Evolutionary conservation across 371 early-diverging fungal genomes (phyloP).

Genomic region (Umbelopsis sp.): DNA sequence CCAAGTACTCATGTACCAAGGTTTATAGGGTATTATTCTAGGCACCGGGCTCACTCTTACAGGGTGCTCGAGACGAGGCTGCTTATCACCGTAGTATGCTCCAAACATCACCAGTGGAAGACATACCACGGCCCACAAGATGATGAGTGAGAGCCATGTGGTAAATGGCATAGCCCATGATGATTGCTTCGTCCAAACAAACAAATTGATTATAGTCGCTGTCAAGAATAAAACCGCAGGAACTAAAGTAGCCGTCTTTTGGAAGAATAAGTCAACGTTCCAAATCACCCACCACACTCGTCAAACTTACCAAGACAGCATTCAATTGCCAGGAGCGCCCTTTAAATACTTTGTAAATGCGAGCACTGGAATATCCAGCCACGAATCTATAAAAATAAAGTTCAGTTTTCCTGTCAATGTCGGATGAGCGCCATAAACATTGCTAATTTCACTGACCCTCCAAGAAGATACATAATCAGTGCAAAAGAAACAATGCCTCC

Average conservation of each 20-base stretch:
- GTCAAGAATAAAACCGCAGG: conserved; percentile 29
- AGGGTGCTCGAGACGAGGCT: conserved; percentile 46
- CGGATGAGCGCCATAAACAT: neutral
- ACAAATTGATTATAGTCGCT: conserved; percentile 29
- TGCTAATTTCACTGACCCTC: conserved; percentile 26
- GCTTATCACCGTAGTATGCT: conserved; percentile 40
- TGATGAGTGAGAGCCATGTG: conserved; percentile 36
- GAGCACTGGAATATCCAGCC: conserved; percentile 47
- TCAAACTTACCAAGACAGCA: conserved; percentile 37
- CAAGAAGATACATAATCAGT: conserved; percentile 24
- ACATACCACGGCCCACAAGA: conserved; percentile 34
- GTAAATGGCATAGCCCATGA: conserved; percentile 45
- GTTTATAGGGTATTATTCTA: conserved; percentile 43
- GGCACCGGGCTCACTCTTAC: conserved; percentile 47
- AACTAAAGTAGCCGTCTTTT: conserved; percentile 38
- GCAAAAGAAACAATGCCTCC: conserved; percentile 11
- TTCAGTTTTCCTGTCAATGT: no score
- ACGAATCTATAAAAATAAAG: conserved; percentile 24
- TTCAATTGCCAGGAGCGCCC: conserved; percentile 52
- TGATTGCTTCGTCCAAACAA: conserved; percentile 44
- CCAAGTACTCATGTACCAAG: conserved; percentile 33
- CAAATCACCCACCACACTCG: neutral
- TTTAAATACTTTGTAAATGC: conserved; percentile 48
- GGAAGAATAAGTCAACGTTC: neutral
- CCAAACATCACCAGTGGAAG: conserved; percentile 40